phyloP scores from a whole-genome alignment of 1,284 basidiomycete species.

The Fomes fomentarius region DNA sequence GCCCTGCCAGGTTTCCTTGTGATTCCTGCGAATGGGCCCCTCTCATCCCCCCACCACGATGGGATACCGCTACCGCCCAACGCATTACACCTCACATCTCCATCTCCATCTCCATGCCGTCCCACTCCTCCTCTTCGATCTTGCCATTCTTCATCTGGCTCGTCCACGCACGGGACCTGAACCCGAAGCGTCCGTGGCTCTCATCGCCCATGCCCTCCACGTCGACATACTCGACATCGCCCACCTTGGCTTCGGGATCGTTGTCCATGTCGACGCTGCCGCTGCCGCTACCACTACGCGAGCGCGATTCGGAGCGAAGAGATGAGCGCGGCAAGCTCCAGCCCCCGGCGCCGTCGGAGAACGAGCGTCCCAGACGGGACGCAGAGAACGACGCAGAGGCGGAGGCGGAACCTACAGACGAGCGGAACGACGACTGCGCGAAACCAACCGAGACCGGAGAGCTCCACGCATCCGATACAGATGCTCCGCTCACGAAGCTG shows the following conservation, averaged over 20 bases:
- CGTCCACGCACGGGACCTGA: slow-evolving; percentile 32
- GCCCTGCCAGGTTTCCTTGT: background rate
- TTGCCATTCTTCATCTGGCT: slow-evolving; percentile 36
- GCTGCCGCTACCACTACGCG: slow-evolving; percentile 41
- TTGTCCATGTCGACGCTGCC: slow-evolving; percentile 39
- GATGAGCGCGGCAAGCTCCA: slow-evolving; percentile 59
- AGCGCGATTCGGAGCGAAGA: slow-evolving; percentile 42
- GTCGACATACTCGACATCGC: slow-evolving; percentile 25
- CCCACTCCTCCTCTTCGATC: slow-evolving; percentile 45
- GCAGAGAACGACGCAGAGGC: slow-evolving; percentile 16
- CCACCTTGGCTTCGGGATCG: background rate
- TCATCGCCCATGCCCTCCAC: slow-evolving; percentile 28
- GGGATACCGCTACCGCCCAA: background rate
- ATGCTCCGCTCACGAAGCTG: slow-evolving; percentile 27
- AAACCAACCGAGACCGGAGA: slow-evolving; percentile 31
- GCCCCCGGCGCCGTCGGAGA: slow-evolving; percentile 38
- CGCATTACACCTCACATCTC: slow-evolving; percentile 31
- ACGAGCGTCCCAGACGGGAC: slow-evolving; percentile 24
- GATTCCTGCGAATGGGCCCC: background rate
- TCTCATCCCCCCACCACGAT: too few species aligned
- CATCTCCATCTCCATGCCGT: slow-evolving; percentile 44
- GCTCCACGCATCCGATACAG: slow-evolving; percentile 32
- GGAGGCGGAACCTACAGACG: slow-evolving; percentile 22
- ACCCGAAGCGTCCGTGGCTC: slow-evolving; percentile 28
- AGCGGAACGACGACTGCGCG: slow-evolving; percentile 34